These are phyloP conservation scores for Malania oleifera DNA, from an alignment of 164 flowering plant genomes.

Conservation along the genomic window DNA sequence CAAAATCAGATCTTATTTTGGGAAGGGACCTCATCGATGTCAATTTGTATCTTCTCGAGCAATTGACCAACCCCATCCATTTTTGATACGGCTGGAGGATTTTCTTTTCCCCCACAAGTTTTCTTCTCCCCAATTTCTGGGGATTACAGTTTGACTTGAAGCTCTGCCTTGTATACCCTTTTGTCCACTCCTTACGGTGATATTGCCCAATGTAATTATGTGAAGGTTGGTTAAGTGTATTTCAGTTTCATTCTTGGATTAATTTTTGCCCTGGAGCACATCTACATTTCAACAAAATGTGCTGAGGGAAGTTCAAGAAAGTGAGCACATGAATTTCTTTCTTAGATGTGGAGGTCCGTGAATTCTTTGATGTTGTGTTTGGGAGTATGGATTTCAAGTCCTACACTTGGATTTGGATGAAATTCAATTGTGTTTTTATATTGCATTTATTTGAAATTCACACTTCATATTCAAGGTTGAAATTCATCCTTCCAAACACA, in stretches of 20 bases:
- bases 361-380: no score
- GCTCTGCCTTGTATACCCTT: constrained; percentile 16
- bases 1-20: neutral
- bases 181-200: constrained; percentile 3
- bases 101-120: neutral
- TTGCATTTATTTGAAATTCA: no score
- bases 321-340: no score
- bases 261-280: no score
- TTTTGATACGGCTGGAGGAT: constrained; percentile 4
- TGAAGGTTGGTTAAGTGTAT: constrained; percentile 15
- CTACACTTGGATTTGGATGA: no score
- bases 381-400: no score
- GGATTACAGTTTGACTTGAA: constrained; percentile 7
- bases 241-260: neutral
- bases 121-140: neutral
- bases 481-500: no score
- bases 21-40: constrained; percentile 5
- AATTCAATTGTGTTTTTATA: no score
- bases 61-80: neutral
- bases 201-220: constrained; percentile 16
- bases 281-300: no score
- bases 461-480: no score
- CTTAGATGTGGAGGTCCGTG: no score
- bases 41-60: constrained; percentile 3
- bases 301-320: no score